A percentile compares a stretch with the other conserved stretches of the same genome.
Conservation (phyloP, 192 early-diverging fungal species). For the Entomortierella parvispora region DNA sequence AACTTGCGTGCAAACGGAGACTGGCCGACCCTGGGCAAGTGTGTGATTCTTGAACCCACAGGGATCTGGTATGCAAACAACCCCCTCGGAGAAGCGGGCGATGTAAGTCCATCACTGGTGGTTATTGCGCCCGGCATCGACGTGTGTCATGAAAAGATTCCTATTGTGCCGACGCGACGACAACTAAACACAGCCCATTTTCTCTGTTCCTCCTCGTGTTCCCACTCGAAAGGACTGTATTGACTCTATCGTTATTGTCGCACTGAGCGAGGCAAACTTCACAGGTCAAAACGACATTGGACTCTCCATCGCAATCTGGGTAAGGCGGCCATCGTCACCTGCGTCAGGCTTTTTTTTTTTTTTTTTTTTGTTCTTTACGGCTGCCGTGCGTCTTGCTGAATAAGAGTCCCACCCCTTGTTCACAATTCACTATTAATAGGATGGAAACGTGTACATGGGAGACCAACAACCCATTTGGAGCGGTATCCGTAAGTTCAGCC, state of each 20-base stretch:
- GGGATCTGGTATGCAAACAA: conserved; percentile 15
- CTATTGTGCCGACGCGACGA: too few species aligned
- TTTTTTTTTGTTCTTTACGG: not conserved
- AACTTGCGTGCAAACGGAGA: conserved; percentile 14
- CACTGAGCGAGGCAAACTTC: not conserved
- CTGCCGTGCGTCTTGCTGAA: too few species aligned
- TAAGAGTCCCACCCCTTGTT: too few species aligned
- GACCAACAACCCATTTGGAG: conserved; percentile 22
- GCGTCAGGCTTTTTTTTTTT: not conserved
- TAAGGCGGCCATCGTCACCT: not conserved
- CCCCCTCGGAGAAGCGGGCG: not conserved
- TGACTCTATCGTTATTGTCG: conserved; percentile 12
- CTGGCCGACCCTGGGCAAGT: conserved; percentile 17
- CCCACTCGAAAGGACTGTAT: not conserved
- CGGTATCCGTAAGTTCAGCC: conserved; percentile 35
- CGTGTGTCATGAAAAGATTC: too few species aligned
- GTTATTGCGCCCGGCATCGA: too few species aligned
- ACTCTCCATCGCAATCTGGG: conserved; percentile 30
- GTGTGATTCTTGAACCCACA: conserved; percentile 11
- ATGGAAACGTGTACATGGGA: conserved; percentile 4
- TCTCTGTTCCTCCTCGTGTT: not conserved
- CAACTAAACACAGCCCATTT: too few species aligned
- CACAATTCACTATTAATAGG: not conserved
- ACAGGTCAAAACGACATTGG: not conserved
- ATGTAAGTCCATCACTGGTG: conserved; percentile 2